Evolutionary conservation across 140 eudicot species (phyloP), one percentile per base, ranked within the genome.

Genomic region (Cichorium intybus): DNA sequence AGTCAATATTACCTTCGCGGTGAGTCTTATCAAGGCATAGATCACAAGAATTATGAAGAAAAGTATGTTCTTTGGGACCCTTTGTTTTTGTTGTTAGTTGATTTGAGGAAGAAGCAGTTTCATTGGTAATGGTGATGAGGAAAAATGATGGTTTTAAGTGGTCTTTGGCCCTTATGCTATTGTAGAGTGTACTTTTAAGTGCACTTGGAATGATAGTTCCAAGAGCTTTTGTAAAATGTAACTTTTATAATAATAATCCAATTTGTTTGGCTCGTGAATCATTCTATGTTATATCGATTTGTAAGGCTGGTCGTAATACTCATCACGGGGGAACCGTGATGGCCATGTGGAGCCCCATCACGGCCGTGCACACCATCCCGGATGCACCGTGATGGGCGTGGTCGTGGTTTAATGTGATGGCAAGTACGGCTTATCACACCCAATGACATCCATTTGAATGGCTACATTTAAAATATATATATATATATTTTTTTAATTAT

Each of bases 1-100:
- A 18, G 82, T 86, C 72, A 70, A 89, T 6, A 61, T 79, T 33
- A 74, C 78, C 17, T 64, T 67, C 18, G 93, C 76, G 24, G 72
- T 77, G 62, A 69, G 52, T 50, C 77, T 84, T 71, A 59, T 87
- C 3, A 69, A 2, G 48, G 67, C 79, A 18, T 83, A 66, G 75
- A 35, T n/a, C 45, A 70, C 26, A 76, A 57, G 64, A 41, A 70
- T 28, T 7, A 47, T 23, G 54, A 49, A 59, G 28, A 60, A 59
- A 31, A 60, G 5, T 31, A 18, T 49, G 28, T 43, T 10, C 15
- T 48, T 29, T 59, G 67, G 24, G 28, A 9, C 7, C 18, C 51
- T 15, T 62, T 35, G 52, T 24, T 37, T 16, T 72, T 54, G 28
- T 4, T 43, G 10, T 18, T 69, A 31, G 29, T 64, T 12, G 3